Conservation (phyloP, 805 yeast species). For the Myxozyma lipomycoides region DNA sequence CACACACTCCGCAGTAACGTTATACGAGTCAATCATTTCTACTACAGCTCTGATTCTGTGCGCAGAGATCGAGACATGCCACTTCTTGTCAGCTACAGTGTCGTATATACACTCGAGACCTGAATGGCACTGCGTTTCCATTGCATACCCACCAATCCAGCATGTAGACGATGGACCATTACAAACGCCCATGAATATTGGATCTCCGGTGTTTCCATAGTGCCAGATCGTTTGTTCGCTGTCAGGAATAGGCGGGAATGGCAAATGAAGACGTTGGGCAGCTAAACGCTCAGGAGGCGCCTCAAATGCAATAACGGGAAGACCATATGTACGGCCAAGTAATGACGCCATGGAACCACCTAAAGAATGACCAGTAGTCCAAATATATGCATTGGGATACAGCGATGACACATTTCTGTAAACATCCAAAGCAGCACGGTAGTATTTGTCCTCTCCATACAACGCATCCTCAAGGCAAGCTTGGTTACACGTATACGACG, state of each 20-base stretch:
- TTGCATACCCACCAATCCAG: slow-evolving; percentile 90
- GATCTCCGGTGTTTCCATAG: slow-evolving; percentile 95
- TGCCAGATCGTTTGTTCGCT: slow-evolving; percentile 88
- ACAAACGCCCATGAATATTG: slow-evolving; percentile 94
- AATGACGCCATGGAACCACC: slow-evolving; percentile 86
- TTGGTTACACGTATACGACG: slow-evolving; percentile 83
- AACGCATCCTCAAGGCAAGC: slow-evolving; percentile 78
- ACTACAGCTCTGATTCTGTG: slow-evolving; percentile 91
- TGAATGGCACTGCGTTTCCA: slow-evolving; percentile 94
- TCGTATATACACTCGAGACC: slow-evolving; percentile 87
- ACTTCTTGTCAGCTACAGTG: slow-evolving; percentile 82
- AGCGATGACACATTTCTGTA: slow-evolving; percentile 65
- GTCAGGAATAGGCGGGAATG: slow-evolving; percentile 73
- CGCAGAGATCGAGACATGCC: slow-evolving; percentile 85
- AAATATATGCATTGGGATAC: slow-evolving; percentile 70
- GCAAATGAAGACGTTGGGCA: slow-evolving; percentile 78
- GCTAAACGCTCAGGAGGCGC: slow-evolving; percentile 92
- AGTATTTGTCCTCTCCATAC: slow-evolving; percentile 73
- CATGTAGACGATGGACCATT: slow-evolving; percentile 91
- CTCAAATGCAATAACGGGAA: slow-evolving; percentile 87
- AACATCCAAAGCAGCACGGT: slow-evolving; percentile 72
- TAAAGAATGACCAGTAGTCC: slow-evolving; percentile 94
- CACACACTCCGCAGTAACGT: slow-evolving; percentile 70
- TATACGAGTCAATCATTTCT: slow-evolving; percentile 65
- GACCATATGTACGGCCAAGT: slow-evolving; percentile 84